Conservation (phyloP, 768 basidiomycete genomes). For the Daedaleopsis sinensis region DNA sequence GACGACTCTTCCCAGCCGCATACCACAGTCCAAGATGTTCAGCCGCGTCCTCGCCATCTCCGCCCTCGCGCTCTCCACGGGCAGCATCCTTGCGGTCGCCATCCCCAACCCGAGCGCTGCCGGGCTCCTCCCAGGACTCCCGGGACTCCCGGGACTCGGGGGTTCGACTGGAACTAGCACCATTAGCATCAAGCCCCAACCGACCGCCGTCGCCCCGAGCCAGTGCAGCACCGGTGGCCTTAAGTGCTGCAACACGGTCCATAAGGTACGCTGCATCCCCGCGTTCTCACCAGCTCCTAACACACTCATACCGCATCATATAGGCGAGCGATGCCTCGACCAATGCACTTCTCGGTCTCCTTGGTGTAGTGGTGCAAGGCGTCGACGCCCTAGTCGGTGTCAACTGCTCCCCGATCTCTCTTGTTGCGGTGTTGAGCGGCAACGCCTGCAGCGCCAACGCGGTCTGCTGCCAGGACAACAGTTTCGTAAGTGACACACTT, state of each 20-base stretch:
- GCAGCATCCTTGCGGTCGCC: constrained; percentile 8
- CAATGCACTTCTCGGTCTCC: constrained; percentile 14
- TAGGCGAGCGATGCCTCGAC: not conserved
- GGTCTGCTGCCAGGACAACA: constrained; percentile 31
- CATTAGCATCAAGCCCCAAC: not conserved
- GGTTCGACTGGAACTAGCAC: not conserved
- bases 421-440: constrained; percentile 17
- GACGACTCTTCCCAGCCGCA: not conserved
- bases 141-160: too few species aligned
- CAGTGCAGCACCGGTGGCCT: not conserved
- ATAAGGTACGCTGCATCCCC: not conserved
- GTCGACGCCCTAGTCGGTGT: constrained; percentile 24
- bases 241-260: not conserved
- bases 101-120: not conserved
- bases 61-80: not conserved
- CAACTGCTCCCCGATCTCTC: constrained; percentile 26
- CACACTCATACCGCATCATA: not conserved
- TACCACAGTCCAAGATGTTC: not conserved
- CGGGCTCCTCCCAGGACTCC: too few species aligned
- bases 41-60: not conserved
- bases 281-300: too few species aligned
- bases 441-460: constrained; percentile 7
- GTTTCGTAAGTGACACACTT: not conserved
- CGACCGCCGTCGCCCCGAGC: not conserved
- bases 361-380: constrained; percentile 21